phyloP scores from a whole-genome alignment of 1,284 basidiomycete genomes.

The Xerocomus minutiporus region DNA sequence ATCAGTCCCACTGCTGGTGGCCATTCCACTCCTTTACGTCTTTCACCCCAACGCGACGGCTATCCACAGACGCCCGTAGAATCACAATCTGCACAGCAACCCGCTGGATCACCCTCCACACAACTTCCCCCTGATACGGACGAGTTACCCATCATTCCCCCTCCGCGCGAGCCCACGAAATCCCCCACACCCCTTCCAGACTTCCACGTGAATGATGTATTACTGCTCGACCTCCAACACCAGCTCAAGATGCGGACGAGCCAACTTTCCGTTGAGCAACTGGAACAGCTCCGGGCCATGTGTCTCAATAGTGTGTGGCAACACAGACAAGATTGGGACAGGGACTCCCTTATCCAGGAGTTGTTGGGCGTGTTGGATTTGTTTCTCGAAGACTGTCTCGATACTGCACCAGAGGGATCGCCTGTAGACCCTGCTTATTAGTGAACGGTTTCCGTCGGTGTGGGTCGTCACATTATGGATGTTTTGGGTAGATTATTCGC shows the following conservation, averaged over 20 bases:
- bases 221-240: conserved; percentile 44
- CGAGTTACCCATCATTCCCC: conserved; percentile 21
- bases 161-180: conserved; percentile 43
- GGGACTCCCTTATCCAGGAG: conserved; percentile 60
- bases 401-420: conserved; percentile 1
- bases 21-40: not conserved
- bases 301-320: conserved; percentile 81
- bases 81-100: not conserved
- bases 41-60: conserved; percentile 13
- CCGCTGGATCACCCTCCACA: conserved; percentile 6
- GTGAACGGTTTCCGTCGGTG: not conserved
- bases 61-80: conserved; percentile 15
- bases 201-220: conserved; percentile 53
- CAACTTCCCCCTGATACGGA: conserved; percentile 15
- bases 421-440: conserved; percentile 5
- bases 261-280: conserved; percentile 75
- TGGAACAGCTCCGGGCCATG: conserved; percentile 88
- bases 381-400: conserved; percentile 56
- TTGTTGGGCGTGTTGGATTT: conserved; percentile 52
- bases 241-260: conserved; percentile 52
- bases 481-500: conserved; percentile 28
- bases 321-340: conserved; percentile 78
- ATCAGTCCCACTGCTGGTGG: conserved; percentile 2
- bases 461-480: not conserved
- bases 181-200: conserved; percentile 63